Conservation (phyloP, 805 yeast genomes). For the Starmerella vitae region DNA sequence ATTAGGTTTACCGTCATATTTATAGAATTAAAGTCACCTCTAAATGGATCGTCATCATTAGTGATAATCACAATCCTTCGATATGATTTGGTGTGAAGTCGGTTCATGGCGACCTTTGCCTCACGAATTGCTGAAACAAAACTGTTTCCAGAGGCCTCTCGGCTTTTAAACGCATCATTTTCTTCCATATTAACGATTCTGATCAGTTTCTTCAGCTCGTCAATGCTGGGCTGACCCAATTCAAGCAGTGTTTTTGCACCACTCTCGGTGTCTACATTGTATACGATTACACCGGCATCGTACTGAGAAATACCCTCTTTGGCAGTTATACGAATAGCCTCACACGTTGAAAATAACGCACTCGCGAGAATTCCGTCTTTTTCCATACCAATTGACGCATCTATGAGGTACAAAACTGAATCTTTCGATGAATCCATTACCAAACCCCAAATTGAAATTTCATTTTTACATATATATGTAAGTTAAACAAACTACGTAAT, state of each 20-base stretch:
- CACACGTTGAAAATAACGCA: slow-evolving; percentile 40
- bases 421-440: slow-evolving; percentile 19
- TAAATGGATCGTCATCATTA: slow-evolving; percentile 16
- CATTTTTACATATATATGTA: no score
- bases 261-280: slow-evolving; percentile 26
- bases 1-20: slow-evolving; percentile 24
- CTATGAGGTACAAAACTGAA: slow-evolving; percentile 28
- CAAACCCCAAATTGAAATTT: no score
- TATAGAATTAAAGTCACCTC: slow-evolving; percentile 15
- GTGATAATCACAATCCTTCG: slow-evolving; percentile 17
- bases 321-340: slow-evolving; percentile 52
- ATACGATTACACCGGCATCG: slow-evolving; percentile 61
- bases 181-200: slow-evolving; percentile 8
- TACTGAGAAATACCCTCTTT: slow-evolving; percentile 47
- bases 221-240: slow-evolving; percentile 14
- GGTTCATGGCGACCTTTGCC: slow-evolving; percentile 13
- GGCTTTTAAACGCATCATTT: slow-evolving; percentile 3
- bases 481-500: not conserved
- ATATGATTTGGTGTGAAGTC: slow-evolving; percentile 8
- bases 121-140: slow-evolving; percentile 6
- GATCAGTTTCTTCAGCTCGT: slow-evolving; percentile 14
- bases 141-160: slow-evolving; percentile 2
- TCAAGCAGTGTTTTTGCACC: slow-evolving; percentile 11
- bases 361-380: slow-evolving; percentile 11
- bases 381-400: slow-evolving; percentile 27